phyloP scores from a whole-genome alignment of 2,329 filamentous ascomycete genomes.

The Ophiocordyceps camponoti-saundersi region DNA sequence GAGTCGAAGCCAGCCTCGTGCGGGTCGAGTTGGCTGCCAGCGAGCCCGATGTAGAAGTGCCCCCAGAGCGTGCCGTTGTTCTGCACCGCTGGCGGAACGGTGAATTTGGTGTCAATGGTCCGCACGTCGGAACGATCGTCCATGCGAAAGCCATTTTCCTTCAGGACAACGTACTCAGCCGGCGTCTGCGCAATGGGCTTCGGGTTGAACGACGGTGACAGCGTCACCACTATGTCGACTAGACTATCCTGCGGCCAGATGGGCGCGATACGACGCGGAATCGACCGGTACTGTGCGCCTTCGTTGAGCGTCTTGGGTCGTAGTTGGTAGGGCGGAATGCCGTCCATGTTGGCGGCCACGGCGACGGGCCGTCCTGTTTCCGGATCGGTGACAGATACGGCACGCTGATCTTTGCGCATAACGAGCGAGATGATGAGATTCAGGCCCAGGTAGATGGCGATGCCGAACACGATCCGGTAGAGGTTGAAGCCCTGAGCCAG shows the following conservation, averaged over 20 bases:
- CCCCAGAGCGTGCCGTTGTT: constrained; percentile 88
- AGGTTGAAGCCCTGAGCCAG: constrained; percentile 17
- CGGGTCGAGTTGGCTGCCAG: constrained; percentile 64
- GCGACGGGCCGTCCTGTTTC: constrained; percentile 31
- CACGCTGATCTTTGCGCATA: constrained; percentile 27
- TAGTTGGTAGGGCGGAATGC: constrained; percentile 46
- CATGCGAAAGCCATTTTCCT: constrained; percentile 65
- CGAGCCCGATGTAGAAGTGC: constrained; percentile 76
- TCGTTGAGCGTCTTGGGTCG: constrained; percentile 44
- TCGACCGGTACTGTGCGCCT: constrained; percentile 42
- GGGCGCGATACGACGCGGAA: constrained; percentile 61
- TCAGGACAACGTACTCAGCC: constrained; percentile 52
- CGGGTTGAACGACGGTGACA: constrained; percentile 58
- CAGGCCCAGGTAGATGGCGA: constrained; percentile 39
- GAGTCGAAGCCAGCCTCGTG: constrained; percentile 53
- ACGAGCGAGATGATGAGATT: constrained; percentile 40
- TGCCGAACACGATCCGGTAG: constrained; percentile 32
- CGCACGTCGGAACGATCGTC: constrained; percentile 68
- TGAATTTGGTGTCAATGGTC: constrained; percentile 58
- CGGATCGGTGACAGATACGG: constrained; percentile 30
- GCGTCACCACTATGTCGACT: constrained; percentile 71
- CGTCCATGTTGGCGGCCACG: constrained; percentile 34
- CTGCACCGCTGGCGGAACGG: constrained; percentile 64
- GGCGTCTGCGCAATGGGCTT: constrained; percentile 49
- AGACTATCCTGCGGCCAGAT: constrained; percentile 72